These are phyloP conservation scores for Helminthosporium solani DNA, from an alignment of 2,329 filamentous ascomycete species.

Conservation along the genomic window DNA sequence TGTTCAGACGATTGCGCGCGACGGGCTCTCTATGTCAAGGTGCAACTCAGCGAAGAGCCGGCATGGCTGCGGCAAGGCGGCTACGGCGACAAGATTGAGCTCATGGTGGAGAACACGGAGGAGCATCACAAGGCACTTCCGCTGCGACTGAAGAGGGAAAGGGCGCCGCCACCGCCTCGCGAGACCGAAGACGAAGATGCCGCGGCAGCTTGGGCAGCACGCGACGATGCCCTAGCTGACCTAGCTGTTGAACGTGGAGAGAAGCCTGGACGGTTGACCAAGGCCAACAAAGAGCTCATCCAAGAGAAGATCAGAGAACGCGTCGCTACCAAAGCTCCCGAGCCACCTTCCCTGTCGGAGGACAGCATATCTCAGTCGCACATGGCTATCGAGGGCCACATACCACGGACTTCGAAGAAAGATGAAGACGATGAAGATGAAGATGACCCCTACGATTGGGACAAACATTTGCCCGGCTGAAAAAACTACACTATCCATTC, in stretches of 20 bases:
- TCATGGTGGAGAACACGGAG: slow-evolving; percentile 41
- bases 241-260: slow-evolving; percentile 50
- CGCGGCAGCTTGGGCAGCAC: slow-evolving; percentile 35
- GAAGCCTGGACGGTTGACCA: slow-evolving; percentile 31
- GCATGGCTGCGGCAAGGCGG: slow-evolving; percentile 74
- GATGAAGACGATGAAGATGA: slow-evolving; percentile 24
- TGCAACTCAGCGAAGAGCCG: slow-evolving; percentile 82
- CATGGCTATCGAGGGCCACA: slow-evolving; percentile 42
- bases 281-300: slow-evolving; percentile 35
- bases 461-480: slow-evolving; percentile 24
- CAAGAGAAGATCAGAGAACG: slow-evolving; percentile 35
- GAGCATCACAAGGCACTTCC: slow-evolving; percentile 31
- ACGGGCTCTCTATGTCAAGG: slow-evolving; percentile 79
- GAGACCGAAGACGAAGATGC: slow-evolving; percentile 36
- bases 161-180: slow-evolving; percentile 3
- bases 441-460: slow-evolving; percentile 37
- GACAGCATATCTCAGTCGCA: slow-evolving; percentile 22
- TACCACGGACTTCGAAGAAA: slow-evolving; percentile 25
- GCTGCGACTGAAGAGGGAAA: slow-evolving; percentile 26
- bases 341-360: slow-evolving; percentile 25
- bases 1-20: slow-evolving; percentile 78
- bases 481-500: too few relatives aligned
- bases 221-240: slow-evolving; percentile 38
- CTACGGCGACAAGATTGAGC: slow-evolving; percentile 39
- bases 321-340: slow-evolving; percentile 21